Evolutionary conservation across 805 yeast species (phyloP).

Genomic region (Candida boleticola): DNA sequence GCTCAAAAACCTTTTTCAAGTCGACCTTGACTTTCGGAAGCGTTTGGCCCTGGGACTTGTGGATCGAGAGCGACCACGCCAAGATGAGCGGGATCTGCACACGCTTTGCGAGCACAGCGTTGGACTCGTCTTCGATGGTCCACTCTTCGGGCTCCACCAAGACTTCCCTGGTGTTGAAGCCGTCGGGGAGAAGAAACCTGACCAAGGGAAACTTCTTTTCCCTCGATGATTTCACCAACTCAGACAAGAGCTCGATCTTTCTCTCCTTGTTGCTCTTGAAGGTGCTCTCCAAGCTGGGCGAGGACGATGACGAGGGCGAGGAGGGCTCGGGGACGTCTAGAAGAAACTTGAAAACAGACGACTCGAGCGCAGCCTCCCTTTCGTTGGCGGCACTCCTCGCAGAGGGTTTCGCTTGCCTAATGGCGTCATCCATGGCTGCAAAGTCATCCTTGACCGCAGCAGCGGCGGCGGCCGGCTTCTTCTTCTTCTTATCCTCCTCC

Average conservation of each 20-base stretch:
- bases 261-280: slow-evolving; percentile 33
- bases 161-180: slow-evolving; percentile 64
- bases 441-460: not conserved
- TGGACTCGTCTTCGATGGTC: slow-evolving; percentile 73
- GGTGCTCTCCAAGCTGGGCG: not conserved
- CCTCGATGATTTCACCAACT: slow-evolving; percentile 44
- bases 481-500: slow-evolving; percentile 14
- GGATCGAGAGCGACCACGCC: slow-evolving; percentile 84
- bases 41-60: slow-evolving; percentile 85
- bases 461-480: slow-evolving; percentile 14
- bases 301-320: slow-evolving; percentile 8
- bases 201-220: slow-evolving; percentile 68
- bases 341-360: slow-evolving; percentile 50
- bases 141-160: slow-evolving; percentile 81
- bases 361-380: slow-evolving; percentile 30
- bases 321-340: slow-evolving; percentile 11
- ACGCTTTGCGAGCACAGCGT: slow-evolving; percentile 65
- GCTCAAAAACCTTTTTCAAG: slow-evolving; percentile 64
- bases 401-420: slow-evolving; percentile 1
- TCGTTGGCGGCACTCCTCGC: slow-evolving; percentile 6
- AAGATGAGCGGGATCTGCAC: slow-evolving; percentile 68
- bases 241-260: slow-evolving; percentile 45
- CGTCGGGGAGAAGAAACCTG: slow-evolving; percentile 68
- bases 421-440: not conserved
- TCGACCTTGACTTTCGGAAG: slow-evolving; percentile 69